A percentile compares a stretch with the other conserved stretches of the same genome.
These are phyloP conservation scores for Crithidia brevicula DNA, from an alignment of 208 protist genomes.

Conservation along the genomic window DNA sequence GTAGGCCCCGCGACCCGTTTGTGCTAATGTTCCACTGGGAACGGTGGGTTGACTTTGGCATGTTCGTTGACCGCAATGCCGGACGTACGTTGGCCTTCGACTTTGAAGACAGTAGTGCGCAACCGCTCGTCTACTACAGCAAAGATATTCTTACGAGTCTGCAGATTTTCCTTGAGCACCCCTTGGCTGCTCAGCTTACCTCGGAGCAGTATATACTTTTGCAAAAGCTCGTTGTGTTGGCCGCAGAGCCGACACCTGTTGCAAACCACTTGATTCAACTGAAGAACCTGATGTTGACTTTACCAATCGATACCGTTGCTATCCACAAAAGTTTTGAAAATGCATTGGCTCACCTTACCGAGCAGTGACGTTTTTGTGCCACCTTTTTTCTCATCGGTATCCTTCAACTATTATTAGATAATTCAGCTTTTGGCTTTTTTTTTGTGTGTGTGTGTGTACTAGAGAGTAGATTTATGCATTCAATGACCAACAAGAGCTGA, in stretches of 20 bases:
- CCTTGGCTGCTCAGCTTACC: constrained; percentile 49
- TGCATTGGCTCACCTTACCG: constrained; percentile 36
- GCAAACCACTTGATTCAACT: constrained; percentile 78
- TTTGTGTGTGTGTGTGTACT: too few relatives aligned
- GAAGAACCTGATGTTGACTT: constrained; percentile 63
- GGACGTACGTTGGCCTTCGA: constrained; percentile 78
- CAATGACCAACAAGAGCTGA: too few relatives aligned
- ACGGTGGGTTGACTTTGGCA: constrained; percentile 82
- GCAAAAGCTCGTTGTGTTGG: constrained; percentile 64
- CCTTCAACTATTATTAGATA: constrained; percentile 1
- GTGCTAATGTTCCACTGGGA: constrained; percentile 86
- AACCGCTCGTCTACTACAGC: constrained; percentile 51
- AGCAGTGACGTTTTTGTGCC: not conserved
- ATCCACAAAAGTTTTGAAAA: constrained; percentile 50
- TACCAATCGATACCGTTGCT: constrained; percentile 52
- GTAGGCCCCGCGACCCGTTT: constrained; percentile 27
- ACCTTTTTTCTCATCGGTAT: not conserved
- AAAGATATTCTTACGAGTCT: constrained; percentile 61
- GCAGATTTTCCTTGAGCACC: constrained; percentile 59
- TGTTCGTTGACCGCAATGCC: constrained; percentile 87
- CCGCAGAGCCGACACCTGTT: constrained; percentile 69
- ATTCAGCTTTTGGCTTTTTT: constrained; percentile 6
- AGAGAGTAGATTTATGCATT: not conserved
- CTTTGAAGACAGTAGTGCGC: constrained; percentile 36
- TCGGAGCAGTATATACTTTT: constrained; percentile 57